Base-by-base conservation (phyloP, 139 green algal species). In the Chlamydomonas eustigma region DNA sequence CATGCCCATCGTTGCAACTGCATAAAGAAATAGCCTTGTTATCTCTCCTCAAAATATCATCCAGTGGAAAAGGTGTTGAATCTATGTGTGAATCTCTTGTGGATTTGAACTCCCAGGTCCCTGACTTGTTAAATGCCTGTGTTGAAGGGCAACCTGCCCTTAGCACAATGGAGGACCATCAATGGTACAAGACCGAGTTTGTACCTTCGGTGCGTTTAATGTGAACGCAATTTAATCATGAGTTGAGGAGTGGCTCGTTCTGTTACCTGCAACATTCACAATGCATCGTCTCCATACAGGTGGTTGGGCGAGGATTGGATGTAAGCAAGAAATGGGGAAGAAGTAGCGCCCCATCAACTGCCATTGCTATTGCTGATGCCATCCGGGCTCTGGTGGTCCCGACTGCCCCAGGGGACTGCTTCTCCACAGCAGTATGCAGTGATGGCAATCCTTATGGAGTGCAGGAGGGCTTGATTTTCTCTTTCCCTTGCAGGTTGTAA, bases 281-380 rank as follows among this genome's bases (percentile, higher is more conserved):
- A n/a, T n/a, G n/a, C n/a, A n/a, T n/a, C n/a, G n/a, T n/a, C n/a
- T n/a, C n/a, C 34, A 28, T 38, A 25, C 73, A 78, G 73, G 73
- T 97, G 2, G 90, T 91, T 3, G 91, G 84, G 39, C 90, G 93
- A 35, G 93, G 93, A 50, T 93, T 87, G 24, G 90, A 87, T 0
- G 81, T 98, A 1, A 97, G 97, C 86, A 96, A 97, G 86, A 97
- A 97, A 87, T 97, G 91, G 91, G 94, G 93, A 74, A 87, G 90
- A 74, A 94, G 87, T 58, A 93, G 85, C 34, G 94, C 91, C n/a
- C 93, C 94, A 35, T 96, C 90, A 69, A 98, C 94, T 30, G 93
- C 93, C 2, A 93, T 97, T 24, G 95, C 90, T 32, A 90, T 97
- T 51, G 92, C 91, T 8, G 93, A 97, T 76, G 87, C 88, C 71